Evolutionary conservation across 495 filamentous ascomycete species (phyloP).

Genomic region (Aspergillus asperescens): DNA sequence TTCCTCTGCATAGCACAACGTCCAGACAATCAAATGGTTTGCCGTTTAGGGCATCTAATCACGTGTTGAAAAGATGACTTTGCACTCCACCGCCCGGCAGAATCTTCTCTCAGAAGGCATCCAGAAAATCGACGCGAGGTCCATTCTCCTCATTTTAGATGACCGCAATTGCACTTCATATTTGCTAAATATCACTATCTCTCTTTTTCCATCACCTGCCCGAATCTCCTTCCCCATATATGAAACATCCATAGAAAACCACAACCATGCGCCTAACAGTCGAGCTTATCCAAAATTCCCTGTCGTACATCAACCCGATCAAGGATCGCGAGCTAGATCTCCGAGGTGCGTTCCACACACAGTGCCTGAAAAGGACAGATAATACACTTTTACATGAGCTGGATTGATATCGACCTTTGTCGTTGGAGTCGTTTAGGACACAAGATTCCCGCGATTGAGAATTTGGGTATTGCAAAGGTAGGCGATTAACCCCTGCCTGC

Average conservation of each 20-base stretch:
- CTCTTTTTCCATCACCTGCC: no score
- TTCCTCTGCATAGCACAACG: no score
- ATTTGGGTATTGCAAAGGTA: constrained; percentile 91
- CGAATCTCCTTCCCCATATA: background rate
- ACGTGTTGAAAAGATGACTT: background rate
- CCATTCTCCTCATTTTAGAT: background rate
- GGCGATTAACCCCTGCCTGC: constrained; percentile 27
- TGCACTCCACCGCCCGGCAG: constrained; percentile 1
- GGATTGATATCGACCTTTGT: constrained; percentile 70
- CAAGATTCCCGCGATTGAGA: constrained; percentile 97
- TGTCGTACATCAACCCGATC: constrained; percentile 95
- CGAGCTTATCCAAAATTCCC: constrained; percentile 84
- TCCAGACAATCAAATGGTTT: no score
- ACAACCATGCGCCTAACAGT: constrained; percentile 83
- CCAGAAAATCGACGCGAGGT: background rate
- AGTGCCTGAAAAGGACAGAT: constrained; percentile 88
- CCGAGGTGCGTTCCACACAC: constrained; percentile 76
- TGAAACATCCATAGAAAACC: constrained; percentile 7
- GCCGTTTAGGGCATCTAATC: background rate
- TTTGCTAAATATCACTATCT: background rate
- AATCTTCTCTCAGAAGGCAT: background rate
- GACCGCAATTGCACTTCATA: background rate
- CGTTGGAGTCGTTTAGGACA: constrained; percentile 68
- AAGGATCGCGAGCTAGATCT: constrained; percentile 98
- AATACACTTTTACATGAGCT: constrained; percentile 80